Evolutionary conservation across 805 yeast genomes (phyloP), one percentile per base, ranked within the genome.

Genomic region (Naumovozyma castellii): DNA sequence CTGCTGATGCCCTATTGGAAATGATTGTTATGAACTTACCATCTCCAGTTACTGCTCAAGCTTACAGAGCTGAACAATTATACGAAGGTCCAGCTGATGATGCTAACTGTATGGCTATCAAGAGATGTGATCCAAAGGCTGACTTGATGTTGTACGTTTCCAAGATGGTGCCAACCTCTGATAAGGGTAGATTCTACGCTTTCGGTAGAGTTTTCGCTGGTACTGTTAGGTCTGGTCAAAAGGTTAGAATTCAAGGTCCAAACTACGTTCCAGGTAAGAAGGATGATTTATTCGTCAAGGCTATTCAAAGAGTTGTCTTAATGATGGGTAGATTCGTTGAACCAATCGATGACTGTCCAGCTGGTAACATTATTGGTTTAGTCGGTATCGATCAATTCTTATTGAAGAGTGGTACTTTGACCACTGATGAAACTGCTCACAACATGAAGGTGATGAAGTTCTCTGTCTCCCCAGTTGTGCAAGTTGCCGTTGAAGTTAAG

Each of bases 111-210:
- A 69, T 75, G 51, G 95, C 94, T 64, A 90, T 90, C 76, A 87
- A 82, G 78, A 81, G 84, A 80, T 90, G 98, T 83, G 97, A 90
- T 76, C 95, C 97, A 66, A 81, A 71, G 65, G 95, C 94, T 62
- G 97, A 90, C 68, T 83, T 90, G 67, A 90, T 90, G 98, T 80
- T 90, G 67, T 90, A 90, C 87, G 92, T 90, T 66, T 92, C 97
- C 74, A 90, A 90, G 95, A 90, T 90, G 98, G 97, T 90, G 59
- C 98, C 98, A 73, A 90, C 98, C 69, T 90, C 97, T 61, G 98
- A 90, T 74, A 92, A 90, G 80, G 98, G 98, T 81, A 87, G 98
- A 78, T 90, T 90, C 95, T 90, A 87, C 83, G 98, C 98, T 67
- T 92, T 90, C 77, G 98, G 98, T 74, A 92, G 98, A 80, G 97